Evolutionary conservation across 2,329 filamentous ascomycete genomes (phyloP).

Genomic region (Microcyclosporella mali): DNA sequence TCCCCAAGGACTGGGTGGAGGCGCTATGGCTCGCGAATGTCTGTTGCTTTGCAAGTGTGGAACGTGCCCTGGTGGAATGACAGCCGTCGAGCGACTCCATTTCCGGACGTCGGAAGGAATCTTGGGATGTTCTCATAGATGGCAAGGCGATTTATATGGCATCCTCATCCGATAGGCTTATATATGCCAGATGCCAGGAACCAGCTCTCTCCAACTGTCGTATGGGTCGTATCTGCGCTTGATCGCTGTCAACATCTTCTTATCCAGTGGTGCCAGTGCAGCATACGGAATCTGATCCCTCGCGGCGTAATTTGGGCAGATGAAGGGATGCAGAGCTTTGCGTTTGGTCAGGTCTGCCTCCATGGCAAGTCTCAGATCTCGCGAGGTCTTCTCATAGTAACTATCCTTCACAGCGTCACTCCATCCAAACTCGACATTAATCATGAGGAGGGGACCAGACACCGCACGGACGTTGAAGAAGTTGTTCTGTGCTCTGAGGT

Average conservation of each 20-base stretch:
- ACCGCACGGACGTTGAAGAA: conserved; percentile 15
- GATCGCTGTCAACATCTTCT: conserved; percentile 22
- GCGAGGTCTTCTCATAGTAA: conserved; percentile 9
- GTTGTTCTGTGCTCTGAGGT: conserved; percentile 18
- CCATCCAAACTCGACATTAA: conserved; percentile 18
- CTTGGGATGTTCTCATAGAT: too few relatives aligned
- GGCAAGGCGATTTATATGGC: too few relatives aligned
- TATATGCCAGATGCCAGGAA: conserved; percentile 27
- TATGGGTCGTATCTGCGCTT: conserved; percentile 30
- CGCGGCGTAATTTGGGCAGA: conserved; percentile 34
- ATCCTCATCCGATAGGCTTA: too few relatives aligned
- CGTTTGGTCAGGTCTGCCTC: conserved; percentile 5
- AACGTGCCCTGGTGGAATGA: too few relatives aligned
- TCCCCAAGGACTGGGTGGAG: too few relatives aligned
- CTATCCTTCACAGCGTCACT: conserved; percentile 6
- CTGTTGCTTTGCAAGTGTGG: too few relatives aligned
- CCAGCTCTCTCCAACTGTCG: conserved; percentile 27
- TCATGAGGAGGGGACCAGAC: conserved; percentile 13
- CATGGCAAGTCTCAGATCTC: conserved; percentile 5
- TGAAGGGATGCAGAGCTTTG: conserved; percentile 7
- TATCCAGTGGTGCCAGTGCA: conserved; percentile 21
- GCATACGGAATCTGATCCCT: conserved; percentile 31
- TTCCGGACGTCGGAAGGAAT: too few relatives aligned
- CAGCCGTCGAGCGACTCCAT: too few relatives aligned
- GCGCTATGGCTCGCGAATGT: too few relatives aligned